These are phyloP conservation scores for Talaromyces stipitatus DNA, from an alignment of 495 filamentous ascomycete genomes.

Conservation along the genomic window DNA sequence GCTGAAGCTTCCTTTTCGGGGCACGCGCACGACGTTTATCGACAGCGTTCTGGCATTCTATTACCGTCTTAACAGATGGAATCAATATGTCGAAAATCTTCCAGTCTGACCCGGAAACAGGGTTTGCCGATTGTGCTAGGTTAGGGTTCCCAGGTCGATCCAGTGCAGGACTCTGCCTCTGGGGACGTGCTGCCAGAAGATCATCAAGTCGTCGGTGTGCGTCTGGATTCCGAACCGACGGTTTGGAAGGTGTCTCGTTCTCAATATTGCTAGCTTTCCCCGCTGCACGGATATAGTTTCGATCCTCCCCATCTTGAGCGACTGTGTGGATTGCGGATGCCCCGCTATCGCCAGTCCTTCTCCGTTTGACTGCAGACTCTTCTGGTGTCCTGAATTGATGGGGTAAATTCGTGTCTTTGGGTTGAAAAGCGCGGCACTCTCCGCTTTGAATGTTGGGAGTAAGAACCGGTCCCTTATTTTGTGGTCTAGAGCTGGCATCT, in stretches of 20 bases:
- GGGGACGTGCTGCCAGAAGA: background rate
- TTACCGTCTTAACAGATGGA: background rate
- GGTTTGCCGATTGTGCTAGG: background rate
- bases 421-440: constrained; percentile 5
- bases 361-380: background rate
- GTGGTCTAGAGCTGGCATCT: background rate
- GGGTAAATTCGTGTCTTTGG: constrained; percentile 5
- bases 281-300: background rate
- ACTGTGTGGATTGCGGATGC: background rate
- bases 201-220: constrained; percentile 4
- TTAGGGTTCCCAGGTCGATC: background rate
- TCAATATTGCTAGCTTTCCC: background rate
- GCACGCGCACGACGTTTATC: background rate
- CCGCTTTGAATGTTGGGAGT: background rate
- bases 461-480: background rate
- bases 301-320: background rate
- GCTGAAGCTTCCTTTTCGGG: background rate
- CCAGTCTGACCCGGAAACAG: background rate
- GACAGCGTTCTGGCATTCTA: background rate
- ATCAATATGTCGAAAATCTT: no score
- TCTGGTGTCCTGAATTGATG: background rate
- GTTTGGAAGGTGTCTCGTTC: background rate
- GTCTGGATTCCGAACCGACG: background rate
- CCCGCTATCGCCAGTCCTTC: background rate
- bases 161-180: background rate